Conservation (phyloP, 2,329 filamentous ascomycete species). For the Diaporthe vaccinii region DNA sequence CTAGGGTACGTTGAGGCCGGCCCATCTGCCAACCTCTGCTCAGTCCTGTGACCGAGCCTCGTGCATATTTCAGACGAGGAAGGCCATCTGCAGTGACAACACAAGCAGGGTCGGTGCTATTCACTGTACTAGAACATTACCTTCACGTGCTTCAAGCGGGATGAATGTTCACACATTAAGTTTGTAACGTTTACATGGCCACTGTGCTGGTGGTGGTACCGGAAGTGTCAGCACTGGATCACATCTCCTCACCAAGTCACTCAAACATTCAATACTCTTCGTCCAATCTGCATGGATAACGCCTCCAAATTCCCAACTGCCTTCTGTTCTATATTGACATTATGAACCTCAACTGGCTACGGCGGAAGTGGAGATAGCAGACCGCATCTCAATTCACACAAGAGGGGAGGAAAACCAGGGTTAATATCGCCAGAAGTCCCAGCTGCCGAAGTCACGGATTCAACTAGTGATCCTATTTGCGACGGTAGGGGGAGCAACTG, state of each 20-base stretch:
- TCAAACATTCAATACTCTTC: neutral
- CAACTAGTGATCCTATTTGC: no score
- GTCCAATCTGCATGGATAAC: neutral
- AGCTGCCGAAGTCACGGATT: neutral
- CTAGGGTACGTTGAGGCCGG: neutral
- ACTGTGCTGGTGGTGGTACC: neutral
- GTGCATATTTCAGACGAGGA: neutral
- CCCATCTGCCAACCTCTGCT: neutral
- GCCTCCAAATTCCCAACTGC: constrained; percentile 48
- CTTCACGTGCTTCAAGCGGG: neutral
- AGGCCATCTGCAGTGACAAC: neutral
- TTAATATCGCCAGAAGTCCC: neutral
- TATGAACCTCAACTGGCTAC: constrained; percentile 46
- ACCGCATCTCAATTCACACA: neutral
- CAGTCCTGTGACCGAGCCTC: neutral
- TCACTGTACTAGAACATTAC: neutral
- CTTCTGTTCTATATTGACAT: constrained; percentile 49
- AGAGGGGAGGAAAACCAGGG: neutral
- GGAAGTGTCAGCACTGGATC: neutral
- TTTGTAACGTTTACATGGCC: neutral
- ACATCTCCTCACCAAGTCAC: neutral
- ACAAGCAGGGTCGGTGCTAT: neutral
- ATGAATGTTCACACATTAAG: neutral
- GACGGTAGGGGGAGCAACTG: no score
- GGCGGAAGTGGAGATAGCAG: constrained; percentile 48